Evolutionary conservation across 1,139 yeast genomes (phyloP), one percentile per base, ranked within the genome.

Genomic region (Blastobotrys arbuscula): DNA sequence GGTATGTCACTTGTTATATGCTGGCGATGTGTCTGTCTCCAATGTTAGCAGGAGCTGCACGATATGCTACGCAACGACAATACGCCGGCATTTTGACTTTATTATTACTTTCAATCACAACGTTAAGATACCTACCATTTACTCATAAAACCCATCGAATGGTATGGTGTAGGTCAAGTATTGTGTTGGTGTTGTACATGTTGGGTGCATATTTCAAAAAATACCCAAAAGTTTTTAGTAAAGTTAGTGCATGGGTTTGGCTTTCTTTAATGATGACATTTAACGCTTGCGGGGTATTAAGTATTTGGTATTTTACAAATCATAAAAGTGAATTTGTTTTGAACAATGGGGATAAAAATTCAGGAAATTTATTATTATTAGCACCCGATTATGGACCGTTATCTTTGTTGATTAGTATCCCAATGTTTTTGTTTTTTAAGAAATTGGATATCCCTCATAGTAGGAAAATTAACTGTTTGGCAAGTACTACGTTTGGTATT

Each of bases 1-100:
- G 44, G 44, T 41, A 19, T 33, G 44, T 41, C 12, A 18, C 30
- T 9, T 20, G 38, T 19, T 41, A 31, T 19, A n/a, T 41, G 7
- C 23, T 41, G 10, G 28, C 28, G 10, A 41, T 41, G 44, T 15
- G 24, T 12, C 10, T 41, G 12, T 21, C 30, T 7, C 44, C 44
- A 16, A 33, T 33, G 38, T 23, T 41, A 9, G 24, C 44, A 2
- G 28, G 23, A 16, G 30, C 28, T 10, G 38, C 35, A 9, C 13
- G 16, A 20, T 9, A 5, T 12, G 19, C 24, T 24, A 41, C 38
- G 12, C 30, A 19, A 21, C 12, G 38, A 30, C 33, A 41, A 23
- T 21, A 13, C 10, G 44, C 38, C 2, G 44, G 38, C 2, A 23
- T 21, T 23, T 16, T 41, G 6, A 31, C 38, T 2, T 18, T 34